Evolutionary conservation across 176 grass and related monocot genomes (phyloP), one percentile per base, ranked within the genome.

Genomic region (Oropetium thomaeum): DNA sequence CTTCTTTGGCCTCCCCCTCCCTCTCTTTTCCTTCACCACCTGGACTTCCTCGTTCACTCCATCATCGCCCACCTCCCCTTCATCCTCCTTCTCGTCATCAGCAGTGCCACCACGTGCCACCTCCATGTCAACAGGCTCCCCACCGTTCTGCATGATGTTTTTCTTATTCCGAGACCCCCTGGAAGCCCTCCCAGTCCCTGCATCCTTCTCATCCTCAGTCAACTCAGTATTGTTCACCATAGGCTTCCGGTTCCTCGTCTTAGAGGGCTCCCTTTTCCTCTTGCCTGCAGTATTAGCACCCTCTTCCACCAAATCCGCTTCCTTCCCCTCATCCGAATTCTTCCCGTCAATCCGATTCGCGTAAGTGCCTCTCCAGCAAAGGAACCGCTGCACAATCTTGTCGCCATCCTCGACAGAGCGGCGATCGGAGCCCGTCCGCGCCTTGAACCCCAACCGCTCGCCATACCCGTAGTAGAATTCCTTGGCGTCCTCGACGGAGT

Each of bases 321-420:
- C 80, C 60, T 86, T 84, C 34, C 8, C 67, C n/a, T 48, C 83
- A 64, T 68, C 69, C 22, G 32, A 52, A 70, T 70, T 71, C 45
- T 63, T 78, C 5, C 73, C 23, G 28, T 59, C 87, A 28, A 33
- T 67, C 47, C 54, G 67, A 19, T 75, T 83, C 1, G 34, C 5
- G 70, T 55, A 83, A 37, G 83, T 84, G 37, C 93, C 89, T 62
- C 73, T 86, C n/a, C 80, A 83, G 70, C 93, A 96, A 19, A 92
- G 71, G 77, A 96, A 96, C 70, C 89, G 77, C 76, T 96, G 93
- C 93, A 96, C 87, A 82, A 87, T 83, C 44, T 86, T 91, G 20
- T 80, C 40, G 3, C 90, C 90, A 30, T 62, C 83, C 39, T 71
- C 81, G 8, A 78, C 67, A 0, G 85, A 88, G 39, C 93, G 71